Percentiles rank a stretch among this genome's conserved stretches.
Conservation (phyloP, 441 rosid genomes). For the Macaranga tanarius region DNA sequence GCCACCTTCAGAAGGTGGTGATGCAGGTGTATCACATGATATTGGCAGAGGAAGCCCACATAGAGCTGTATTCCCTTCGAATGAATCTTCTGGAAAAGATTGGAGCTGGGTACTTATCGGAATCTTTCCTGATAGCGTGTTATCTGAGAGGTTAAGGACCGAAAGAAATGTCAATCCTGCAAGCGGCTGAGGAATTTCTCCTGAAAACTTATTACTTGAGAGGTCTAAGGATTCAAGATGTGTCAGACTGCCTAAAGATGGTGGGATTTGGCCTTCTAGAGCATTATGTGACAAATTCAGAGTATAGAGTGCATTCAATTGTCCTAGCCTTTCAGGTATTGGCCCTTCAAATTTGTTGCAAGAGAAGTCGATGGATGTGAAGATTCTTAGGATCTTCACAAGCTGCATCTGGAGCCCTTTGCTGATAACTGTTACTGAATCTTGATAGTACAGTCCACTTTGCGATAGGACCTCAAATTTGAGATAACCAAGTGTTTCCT, state of each 20-base stretch:
- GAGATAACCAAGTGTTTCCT: no score
- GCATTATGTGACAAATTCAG: slow-evolving; percentile 24
- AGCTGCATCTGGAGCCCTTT: slow-evolving; percentile 51
- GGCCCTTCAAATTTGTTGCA: slow-evolving; percentile 12
- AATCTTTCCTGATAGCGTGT: not conserved
- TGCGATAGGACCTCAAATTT: no score
- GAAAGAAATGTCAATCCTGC: slow-evolving; percentile 12
- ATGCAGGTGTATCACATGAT: slow-evolving; percentile 13
- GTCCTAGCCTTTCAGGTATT: slow-evolving; percentile 11
- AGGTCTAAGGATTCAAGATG: slow-evolving; percentile 22
- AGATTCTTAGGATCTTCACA: slow-evolving; percentile 46
- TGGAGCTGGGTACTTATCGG: slow-evolving; percentile 5
- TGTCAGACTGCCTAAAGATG: slow-evolving; percentile 5
- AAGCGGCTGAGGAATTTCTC: slow-evolving; percentile 16
- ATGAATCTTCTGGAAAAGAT: slow-evolving; percentile 29
- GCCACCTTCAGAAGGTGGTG: not conserved
- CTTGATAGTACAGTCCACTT: slow-evolving; percentile 30
- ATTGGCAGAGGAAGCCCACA: slow-evolving; percentile 43
- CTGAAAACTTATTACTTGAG: slow-evolving; percentile 1
- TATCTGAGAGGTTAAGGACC: slow-evolving; percentile 17
- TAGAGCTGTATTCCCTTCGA: slow-evolving; percentile 27
- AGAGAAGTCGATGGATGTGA: slow-evolving; percentile 34
- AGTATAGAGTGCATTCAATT: slow-evolving; percentile 9
- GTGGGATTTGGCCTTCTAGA: slow-evolving; percentile 14
- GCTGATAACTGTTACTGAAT: slow-evolving; percentile 43